These are phyloP conservation scores for Tolypocladium amazonense DNA, from an alignment of 2,329 filamentous ascomycete genomes.

Conservation along the genomic window DNA sequence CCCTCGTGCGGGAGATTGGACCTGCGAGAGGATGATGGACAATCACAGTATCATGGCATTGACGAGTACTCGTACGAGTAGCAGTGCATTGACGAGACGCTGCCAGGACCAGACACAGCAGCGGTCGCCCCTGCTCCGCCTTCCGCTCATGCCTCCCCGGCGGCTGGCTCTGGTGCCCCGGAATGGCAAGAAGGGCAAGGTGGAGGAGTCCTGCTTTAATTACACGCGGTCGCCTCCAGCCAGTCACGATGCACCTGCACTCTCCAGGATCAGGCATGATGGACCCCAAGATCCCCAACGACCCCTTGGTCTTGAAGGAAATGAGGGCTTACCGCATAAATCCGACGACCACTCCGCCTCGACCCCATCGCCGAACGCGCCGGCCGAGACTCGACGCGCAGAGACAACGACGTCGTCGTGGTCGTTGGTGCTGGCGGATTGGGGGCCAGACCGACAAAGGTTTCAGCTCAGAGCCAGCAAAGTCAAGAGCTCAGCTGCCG, in stretches of 20 bases:
- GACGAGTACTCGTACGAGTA: neutral
- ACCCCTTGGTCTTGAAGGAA: neutral
- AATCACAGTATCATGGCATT: neutral
- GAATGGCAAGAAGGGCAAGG: neutral
- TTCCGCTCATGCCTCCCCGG: neutral
- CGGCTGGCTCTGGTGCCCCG: neutral
- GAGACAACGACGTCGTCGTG: neutral
- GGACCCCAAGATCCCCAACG: neutral
- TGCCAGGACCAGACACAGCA: neutral
- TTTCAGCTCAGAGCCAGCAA: neutral
- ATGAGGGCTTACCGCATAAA: neutral
- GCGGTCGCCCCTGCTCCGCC: neutral
- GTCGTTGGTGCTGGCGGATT: neutral
- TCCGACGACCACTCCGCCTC: neutral
- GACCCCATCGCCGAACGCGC: neutral
- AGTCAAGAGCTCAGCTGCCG: neutral
- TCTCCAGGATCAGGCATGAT: neutral
- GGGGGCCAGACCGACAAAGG: neutral
- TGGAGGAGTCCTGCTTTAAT: neutral
- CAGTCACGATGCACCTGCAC: neutral
- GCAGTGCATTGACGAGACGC: neutral
- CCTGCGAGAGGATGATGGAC: neutral
- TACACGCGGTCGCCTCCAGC: neutral
- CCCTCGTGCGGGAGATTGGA: neutral
- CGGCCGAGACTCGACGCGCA: neutral